Evolutionary conservation across 257 asterid species (phyloP), one percentile per base, ranked within the genome.

Genomic region (Datura wrightii): DNA sequence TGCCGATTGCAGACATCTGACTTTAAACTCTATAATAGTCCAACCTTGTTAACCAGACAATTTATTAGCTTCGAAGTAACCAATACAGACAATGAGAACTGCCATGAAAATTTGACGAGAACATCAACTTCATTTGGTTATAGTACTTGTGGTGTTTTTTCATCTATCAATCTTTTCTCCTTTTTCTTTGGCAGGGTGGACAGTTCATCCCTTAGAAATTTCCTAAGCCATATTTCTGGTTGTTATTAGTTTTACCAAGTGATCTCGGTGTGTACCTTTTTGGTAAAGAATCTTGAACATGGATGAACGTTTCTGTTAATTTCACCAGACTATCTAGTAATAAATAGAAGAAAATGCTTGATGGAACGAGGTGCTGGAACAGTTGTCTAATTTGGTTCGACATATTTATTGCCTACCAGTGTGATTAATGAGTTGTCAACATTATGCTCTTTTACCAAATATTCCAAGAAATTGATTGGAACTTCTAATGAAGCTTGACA

Each of bases 181-280:
- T 19, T 46, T 72, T 72, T 72, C 80, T 46, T 72, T 72, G 80
- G 42, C 80, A 72, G 59, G 80, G 58, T 72, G 80, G 19, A 46
- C 42, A 72, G 19, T 72, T 72, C 19, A 46, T 46, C 41, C 80
- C n/a, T 46, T 46, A 72, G 80, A 10, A 72, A 46, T 72, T 7
- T 48, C 42, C 80, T 46, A 72, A 72, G 55, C 37, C 19, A 72
- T 19, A 50, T 19, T 46, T 46, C 11, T 72, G 59, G 80, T 72
- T 72, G 19, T 72, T 72, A 19, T 13, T 72, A 24, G 42, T 72
- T 46, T 19, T 3, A 58, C n/a, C 59, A 72, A 46, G 10, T 5
- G 59, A 14, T 46, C 46, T 44, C 3, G 53, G 80, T 44, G 80
- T 39, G 1, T 10, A 72, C n/a, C 13, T 3, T 50, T 53, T 72